Evolutionary conservation across 352 stramenopile species (phyloP).

Genomic region (Globisporangium heterothallicum): DNA sequence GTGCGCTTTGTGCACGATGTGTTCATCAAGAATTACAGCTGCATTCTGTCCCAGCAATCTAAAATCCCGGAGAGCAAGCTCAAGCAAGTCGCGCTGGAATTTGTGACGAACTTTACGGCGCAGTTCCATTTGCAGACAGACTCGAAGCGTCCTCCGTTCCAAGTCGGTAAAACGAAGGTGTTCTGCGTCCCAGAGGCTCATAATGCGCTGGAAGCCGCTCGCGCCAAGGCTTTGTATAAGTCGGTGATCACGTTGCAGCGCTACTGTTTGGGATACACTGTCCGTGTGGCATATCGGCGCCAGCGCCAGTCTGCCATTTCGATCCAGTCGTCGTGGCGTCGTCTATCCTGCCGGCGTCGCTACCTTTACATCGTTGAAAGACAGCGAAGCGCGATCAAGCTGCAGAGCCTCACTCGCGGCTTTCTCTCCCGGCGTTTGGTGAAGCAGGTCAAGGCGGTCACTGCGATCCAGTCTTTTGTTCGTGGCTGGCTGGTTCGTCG

Average conservation of each 20-base stretch:
- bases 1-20: slow-evolving; percentile 92
- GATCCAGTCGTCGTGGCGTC: slow-evolving; percentile 55
- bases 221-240: slow-evolving; percentile 60
- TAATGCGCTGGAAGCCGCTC: slow-evolving; percentile 53
- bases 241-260: slow-evolving; percentile 70
- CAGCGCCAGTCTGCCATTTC: slow-evolving; percentile 39
- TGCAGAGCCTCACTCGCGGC: slow-evolving; percentile 49
- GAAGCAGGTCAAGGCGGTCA: slow-evolving; percentile 36
- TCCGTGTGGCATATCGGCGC: slow-evolving; percentile 40
- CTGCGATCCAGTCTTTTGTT: slow-evolving; percentile 73
- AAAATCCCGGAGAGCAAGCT: slow-evolving; percentile 32
- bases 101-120: slow-evolving; percentile 36
- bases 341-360: slow-evolving; percentile 31
- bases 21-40: slow-evolving; percentile 87
- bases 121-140: slow-evolving; percentile 33
- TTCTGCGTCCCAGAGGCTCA: slow-evolving; percentile 72
- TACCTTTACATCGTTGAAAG: slow-evolving; percentile 34
- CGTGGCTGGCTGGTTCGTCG: slow-evolving; percentile 77
- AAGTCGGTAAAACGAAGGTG: slow-evolving; percentile 80
- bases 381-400: slow-evolving; percentile 36
- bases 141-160: slow-evolving; percentile 54
- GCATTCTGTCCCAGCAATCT: slow-evolving; percentile 48
- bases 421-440: slow-evolving; percentile 38
- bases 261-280: slow-evolving; percentile 63
- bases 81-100: slow-evolving; percentile 41